Conservation (phyloP, 2,329 filamentous ascomycete species). For the Ambrosiella beaveri region DNA sequence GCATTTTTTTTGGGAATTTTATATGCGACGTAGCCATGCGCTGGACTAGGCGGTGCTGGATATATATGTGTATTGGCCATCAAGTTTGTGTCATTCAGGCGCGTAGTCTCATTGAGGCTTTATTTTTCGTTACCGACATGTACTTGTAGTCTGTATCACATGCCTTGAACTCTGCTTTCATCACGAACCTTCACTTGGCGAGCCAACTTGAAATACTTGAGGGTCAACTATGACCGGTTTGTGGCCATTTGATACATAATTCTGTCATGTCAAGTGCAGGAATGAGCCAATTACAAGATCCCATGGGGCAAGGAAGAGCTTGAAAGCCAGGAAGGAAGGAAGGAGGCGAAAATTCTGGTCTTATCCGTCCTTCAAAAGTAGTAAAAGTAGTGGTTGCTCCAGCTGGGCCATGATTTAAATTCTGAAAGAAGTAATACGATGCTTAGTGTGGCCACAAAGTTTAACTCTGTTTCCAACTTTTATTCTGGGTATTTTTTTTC, state of each 20-base stretch:
- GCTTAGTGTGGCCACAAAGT: no score
- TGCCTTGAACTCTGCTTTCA: no score
- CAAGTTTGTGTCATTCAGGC: not conserved
- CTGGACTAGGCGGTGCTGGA: not conserved
- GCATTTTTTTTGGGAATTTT: not conserved
- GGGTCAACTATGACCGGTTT: no score
- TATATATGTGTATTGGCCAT: not conserved
- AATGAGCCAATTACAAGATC: not conserved
- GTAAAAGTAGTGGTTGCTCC: not conserved
- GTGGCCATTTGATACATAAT: no score
- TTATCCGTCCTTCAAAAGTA: not conserved
- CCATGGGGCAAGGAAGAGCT: not conserved
- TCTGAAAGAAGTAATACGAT: no score
- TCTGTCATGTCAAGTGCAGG: no score
- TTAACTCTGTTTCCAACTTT: no score
- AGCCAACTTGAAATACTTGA: no score
- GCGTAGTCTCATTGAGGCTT: not conserved
- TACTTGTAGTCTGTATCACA: no score
- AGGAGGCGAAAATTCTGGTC: not conserved
- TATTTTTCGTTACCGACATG: no score
- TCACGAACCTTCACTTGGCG: no score
- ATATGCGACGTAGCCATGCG: not conserved
- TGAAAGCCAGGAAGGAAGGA: not conserved
- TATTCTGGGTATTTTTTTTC: no score
- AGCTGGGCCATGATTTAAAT: not conserved